Base-by-base conservation (phyloP, 2,329 filamentous ascomycete species). In the Fusarium anthophilum region DNA sequence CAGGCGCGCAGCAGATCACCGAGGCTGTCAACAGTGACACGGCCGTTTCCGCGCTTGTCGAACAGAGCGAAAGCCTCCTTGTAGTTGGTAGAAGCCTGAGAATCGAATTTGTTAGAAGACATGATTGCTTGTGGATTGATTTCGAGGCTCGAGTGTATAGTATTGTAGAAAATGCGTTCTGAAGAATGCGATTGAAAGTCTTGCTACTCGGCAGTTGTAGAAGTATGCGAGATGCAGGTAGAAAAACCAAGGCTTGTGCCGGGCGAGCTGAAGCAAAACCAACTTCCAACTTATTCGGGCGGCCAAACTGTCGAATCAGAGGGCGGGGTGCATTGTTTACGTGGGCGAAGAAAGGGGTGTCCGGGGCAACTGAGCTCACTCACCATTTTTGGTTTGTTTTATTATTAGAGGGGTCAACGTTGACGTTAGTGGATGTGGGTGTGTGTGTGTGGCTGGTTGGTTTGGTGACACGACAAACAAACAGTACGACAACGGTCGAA, bases 51-150 rank as follows among this genome's bases (percentile, higher is more conserved):
- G 84, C 96, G 96, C 92, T 98, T 98, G 90, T 99, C 96, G 89
- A 98, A 99, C 83, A 99, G 93, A 80, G 95, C 95, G 86, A 99
- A 99, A 79, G 96, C 96, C 92, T 99, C 96, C 89, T 98, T 98
- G 94, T 98, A 99, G 92, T 99, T 98, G 87, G 96, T 98, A 72
- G 89, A 91, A 83, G 90, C 90, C 90, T 92, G 89, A 53, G 84
- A 80, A 72, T 88, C 87, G 78, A 82, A 86, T 70, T 86, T 81
- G 81, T 88, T 88, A 88, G 87, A 86, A 79, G 84, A 78, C 86
- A 87, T 88, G 72, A 59, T 81, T 75, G 63, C 41, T 72, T 58
- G 51, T 72, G 45, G 65, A 66, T 64, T 61, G 57, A 55, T 6
- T 38, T 48, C 53, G 51, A 53, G 32, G 37, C 37, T 43, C 37